Evolutionary conservation across 2,329 filamentous ascomycete species (phyloP), one percentile per base, ranked within the genome.

Genomic region (Taxawa tesnikishii): DNA sequence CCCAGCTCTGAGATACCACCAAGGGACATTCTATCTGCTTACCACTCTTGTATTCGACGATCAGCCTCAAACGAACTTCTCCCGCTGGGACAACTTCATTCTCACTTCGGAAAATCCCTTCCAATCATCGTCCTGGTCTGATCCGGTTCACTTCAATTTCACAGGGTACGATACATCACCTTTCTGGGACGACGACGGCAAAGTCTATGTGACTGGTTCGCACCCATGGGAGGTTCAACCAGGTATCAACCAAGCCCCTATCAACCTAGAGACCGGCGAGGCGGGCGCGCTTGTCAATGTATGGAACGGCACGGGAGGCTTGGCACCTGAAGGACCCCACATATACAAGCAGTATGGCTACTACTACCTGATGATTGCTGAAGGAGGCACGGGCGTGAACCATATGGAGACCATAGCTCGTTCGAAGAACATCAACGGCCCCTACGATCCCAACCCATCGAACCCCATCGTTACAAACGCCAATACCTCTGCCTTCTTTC

Each of bases 171-270:
- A 76, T 32, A 65, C 69, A 0, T 63, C 60, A 19, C 59, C 64
- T 6, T 69, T 71, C 42, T 75, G 68, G 65, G 66, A 74, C 31
- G 59, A 61, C 1, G 63, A 74, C 32, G 70, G 69, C 1, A 65
- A 58, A 36, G 53, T 62, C 0, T 74, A 72, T 37, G 59, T 70
- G 3, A 48, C 49, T 5, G 58, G 42, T 10, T 42, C 42, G 5
- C 29, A 36, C 29, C 30, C 36, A 30, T 33, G 36, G 32, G 23
- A 38, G 23, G 31, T 28, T 3, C 57, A 39, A 16, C 38, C 44
- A 14, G 46, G 48, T 8, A 55, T 55, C 29, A 38, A 48, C 16
- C 43, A 54, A 23, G 38, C 40, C 8, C 41, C 47, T n/a, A 40
- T 58, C 10, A 40, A 56, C 31, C 43, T 58, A 7, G 33, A 45